phyloP scores from a whole-genome alignment of 805 yeast species.

The Lipomyces starkeyi region DNA sequence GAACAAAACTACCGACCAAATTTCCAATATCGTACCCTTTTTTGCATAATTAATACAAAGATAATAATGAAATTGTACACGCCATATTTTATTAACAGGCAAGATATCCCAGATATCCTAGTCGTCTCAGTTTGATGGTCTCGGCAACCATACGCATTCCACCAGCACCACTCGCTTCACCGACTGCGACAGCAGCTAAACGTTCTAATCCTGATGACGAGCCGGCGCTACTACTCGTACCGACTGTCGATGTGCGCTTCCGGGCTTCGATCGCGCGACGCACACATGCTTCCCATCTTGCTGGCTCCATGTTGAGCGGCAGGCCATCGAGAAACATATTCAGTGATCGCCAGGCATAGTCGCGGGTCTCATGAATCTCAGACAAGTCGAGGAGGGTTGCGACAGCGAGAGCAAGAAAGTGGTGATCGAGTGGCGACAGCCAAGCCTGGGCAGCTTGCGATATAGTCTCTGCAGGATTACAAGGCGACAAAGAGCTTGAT shows the following conservation, averaged over 20 bases:
- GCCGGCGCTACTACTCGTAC: background rate
- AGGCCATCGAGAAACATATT: conserved; percentile 12
- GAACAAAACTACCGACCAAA: background rate
- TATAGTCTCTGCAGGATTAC: background rate
- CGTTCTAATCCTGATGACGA: conserved; percentile 32
- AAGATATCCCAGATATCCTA: conserved; percentile 27
- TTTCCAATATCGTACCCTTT: background rate
- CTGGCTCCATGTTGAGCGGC: background rate
- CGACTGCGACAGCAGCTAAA: conserved; percentile 37
- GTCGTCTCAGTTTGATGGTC: conserved; percentile 15
- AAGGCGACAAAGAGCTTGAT: conserved; percentile 28
- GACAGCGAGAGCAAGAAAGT: conserved; percentile 37
- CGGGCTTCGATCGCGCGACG: conserved; percentile 15
- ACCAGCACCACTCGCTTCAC: conserved; percentile 21
- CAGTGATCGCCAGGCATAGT: conserved; percentile 38
- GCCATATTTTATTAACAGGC: background rate
- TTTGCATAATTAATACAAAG: background rate
- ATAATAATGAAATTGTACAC: background rate
- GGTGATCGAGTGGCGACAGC: conserved; percentile 29
- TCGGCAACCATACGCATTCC: conserved; percentile 16
- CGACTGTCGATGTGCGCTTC: background rate
- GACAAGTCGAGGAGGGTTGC: conserved; percentile 36
- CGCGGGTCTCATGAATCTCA: conserved; percentile 33
- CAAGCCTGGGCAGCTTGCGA: conserved; percentile 2
- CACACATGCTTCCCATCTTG: conserved; percentile 17